These are phyloP conservation scores for Triangularia setosa DNA, from an alignment of 2,329 filamentous ascomycete species.

Conservation along the genomic window DNA sequence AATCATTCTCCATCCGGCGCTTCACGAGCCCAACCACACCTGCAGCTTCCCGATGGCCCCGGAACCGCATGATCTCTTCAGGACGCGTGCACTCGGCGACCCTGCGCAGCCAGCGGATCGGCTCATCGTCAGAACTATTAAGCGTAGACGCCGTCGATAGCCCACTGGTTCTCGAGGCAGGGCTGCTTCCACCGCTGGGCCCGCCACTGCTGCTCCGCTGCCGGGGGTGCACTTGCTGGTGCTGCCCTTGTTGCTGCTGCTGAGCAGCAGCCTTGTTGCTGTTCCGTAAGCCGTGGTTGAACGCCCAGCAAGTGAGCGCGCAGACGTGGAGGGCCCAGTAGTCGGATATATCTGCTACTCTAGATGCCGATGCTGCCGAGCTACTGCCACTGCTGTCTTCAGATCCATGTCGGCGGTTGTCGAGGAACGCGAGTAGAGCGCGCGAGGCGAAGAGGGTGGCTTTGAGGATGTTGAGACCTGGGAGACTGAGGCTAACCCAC, in stretches of 20 bases:
- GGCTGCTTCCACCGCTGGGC: conserved; percentile 4
- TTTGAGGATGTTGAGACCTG: conserved; percentile 39
- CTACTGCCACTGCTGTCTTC: conserved; percentile 2
- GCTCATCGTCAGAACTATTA: conserved; percentile 25
- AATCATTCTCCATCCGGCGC: conserved; percentile 46
- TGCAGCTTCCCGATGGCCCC: conserved; percentile 40
- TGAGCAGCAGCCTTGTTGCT: neutral
- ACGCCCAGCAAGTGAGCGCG: conserved; percentile 58
- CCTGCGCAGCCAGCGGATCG: conserved; percentile 37
- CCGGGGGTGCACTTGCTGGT: conserved; percentile 3
- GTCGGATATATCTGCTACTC: conserved; percentile 39
- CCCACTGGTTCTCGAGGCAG: neutral
- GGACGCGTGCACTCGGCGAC: conserved; percentile 39
- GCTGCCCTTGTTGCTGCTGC: conserved; percentile 16
- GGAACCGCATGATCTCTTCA: conserved; percentile 37
- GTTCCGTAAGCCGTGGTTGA: conserved; percentile 36
- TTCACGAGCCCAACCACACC: conserved; percentile 47
- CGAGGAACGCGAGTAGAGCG: conserved; percentile 45
- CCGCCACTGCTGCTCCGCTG: conserved; percentile 21
- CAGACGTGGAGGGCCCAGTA: conserved; percentile 57
- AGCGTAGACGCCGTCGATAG: conserved; percentile 7
- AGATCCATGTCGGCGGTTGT: conserved; percentile 19
- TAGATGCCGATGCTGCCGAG: conserved; percentile 17
- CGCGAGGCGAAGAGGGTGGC: conserved; percentile 50
- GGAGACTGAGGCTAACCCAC: conserved; percentile 38